A percentile compares a stretch with the other conserved stretches of the same genome.
These are phyloP conservation scores for Mortierella sp. DNA, from an alignment of 371 early-diverging fungal genomes.

Conservation along the genomic window DNA sequence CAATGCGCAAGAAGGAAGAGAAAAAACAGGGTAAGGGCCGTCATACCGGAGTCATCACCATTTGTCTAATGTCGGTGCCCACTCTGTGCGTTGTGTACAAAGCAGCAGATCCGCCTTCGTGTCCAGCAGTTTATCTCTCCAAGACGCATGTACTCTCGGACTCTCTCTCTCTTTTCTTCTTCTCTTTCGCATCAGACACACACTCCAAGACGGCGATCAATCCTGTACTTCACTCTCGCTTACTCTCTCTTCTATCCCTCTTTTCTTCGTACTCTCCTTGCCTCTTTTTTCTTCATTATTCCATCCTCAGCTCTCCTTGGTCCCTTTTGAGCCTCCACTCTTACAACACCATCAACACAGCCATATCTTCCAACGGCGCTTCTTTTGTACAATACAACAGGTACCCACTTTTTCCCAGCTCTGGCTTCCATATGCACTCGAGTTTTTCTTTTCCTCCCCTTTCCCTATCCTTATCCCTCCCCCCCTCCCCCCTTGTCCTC, in stretches of 20 bases:
- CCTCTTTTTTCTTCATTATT: background rate
- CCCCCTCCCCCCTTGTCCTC: background rate
- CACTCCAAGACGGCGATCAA: background rate
- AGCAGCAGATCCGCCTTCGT: too few relatives aligned
- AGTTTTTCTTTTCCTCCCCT: background rate
- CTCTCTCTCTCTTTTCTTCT: too few relatives aligned
- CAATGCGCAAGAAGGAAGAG: too few relatives aligned
- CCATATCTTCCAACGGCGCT: background rate
- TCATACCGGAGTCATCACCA: background rate
- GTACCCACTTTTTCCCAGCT: background rate
- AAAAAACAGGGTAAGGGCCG: background rate
- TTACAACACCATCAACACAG: background rate
- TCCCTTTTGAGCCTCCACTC: background rate
- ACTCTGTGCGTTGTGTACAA: background rate
- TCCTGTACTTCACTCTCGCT: too few relatives aligned
- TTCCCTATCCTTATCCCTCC: background rate
- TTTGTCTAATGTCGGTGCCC: background rate
- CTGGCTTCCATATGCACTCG: constrained; percentile 5
- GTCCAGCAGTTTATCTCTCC: too few relatives aligned
- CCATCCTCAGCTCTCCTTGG: background rate
- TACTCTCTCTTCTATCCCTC: constrained; percentile 7
- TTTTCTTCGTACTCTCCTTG: background rate
- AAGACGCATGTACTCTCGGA: background rate
- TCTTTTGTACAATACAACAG: constrained; percentile 12
- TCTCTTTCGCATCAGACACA: background rate